Evolutionary conservation across 1,284 basidiomycete species (phyloP), one percentile per base, ranked within the genome.

Genomic region (Salmacisia buchloeana): DNA sequence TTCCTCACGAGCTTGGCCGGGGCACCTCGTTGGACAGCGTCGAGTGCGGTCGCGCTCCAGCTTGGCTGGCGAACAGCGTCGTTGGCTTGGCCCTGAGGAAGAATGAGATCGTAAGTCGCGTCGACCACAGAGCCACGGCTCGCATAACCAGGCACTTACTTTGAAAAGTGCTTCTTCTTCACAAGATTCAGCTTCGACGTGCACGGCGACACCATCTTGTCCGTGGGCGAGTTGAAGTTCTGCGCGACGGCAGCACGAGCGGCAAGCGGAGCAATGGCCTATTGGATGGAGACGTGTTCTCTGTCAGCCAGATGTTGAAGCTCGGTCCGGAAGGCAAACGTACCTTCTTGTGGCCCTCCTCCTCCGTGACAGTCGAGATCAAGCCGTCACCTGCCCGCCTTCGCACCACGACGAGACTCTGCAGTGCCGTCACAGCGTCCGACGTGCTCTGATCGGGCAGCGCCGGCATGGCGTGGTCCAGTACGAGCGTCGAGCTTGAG

Each of bases 171-270:
- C 65, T 77, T 76, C 52, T 69, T 67, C 72, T 79, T 79, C 41
- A 69, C 69, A 33, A 78, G 61, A 63, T 78, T 78, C 46, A 79
- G 70, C 64, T 79, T 79, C 43, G 75, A 76, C 9, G 75, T 77
- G 63, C 75, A 75, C 0, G 77, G 77, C 31, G 75, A 77, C 60
- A 79, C 45, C 69, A 78, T 75, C 23, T 69, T 73, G 63, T 79
- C 77, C 12, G 76, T 78, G 38, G 77, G 77, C 35, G 71, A 73
- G 56, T 63, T 64, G 67, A 76, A 74, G 68, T 74, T 74, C 64
- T 71, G 69, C 63, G 70, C 70, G 12, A 69, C 74, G 1, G 74
- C 71, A 4, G 73, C 71, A 7, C 77, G 66, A 2, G 74, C 76
- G 31, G 77, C 77, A 12, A 79, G 63, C 0, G 77, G 76, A 3